These are phyloP conservation scores for Chlamydomonas reinhardtii DNA, from an alignment of 163 green algal genomes.

Conservation along the genomic window DNA sequence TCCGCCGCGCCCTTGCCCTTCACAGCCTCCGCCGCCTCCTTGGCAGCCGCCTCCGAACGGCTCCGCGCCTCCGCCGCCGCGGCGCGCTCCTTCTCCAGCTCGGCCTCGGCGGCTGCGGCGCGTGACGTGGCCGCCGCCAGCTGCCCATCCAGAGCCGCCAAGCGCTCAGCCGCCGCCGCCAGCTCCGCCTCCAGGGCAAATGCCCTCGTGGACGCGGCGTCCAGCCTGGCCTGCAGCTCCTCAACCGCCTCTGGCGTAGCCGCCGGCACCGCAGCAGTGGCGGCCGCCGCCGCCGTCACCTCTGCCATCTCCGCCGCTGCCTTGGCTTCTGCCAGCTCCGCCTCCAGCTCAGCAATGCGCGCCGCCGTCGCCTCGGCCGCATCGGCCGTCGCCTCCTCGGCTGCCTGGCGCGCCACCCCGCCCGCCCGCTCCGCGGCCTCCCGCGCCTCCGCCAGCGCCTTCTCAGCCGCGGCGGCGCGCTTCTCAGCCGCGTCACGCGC, in stretches of 20 bases:
- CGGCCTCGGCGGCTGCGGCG: background rate
- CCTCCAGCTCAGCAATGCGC: background rate
- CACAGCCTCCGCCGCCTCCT: conserved; percentile 13
- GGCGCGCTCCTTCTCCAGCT: background rate
- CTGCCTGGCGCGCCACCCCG: background rate
- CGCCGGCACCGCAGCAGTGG: background rate
- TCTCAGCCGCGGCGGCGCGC: conserved; percentile 1
- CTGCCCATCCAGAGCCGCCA: conserved; percentile 1
- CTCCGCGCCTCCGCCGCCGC: background rate
- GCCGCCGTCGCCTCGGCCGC: background rate
- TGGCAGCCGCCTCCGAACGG: background rate
- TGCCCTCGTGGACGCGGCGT: background rate
- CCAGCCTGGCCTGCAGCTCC: conserved; percentile 15
- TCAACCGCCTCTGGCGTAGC: background rate
- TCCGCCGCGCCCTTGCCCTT: conserved; percentile 19
- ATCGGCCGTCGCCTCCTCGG: background rate
- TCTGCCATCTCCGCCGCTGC: background rate
- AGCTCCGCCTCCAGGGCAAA: background rate
- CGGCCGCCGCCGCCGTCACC: background rate
- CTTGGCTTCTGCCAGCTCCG: background rate
- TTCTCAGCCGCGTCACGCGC: conserved; percentile 1
- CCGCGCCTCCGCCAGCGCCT: background rate
- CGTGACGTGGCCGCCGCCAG: background rate
- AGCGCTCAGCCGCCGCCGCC: background rate
- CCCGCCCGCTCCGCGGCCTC: background rate